phyloP scores from a whole-genome alignment of 31 red algal species.

The Odonthalia washingtoniensis region DNA sequence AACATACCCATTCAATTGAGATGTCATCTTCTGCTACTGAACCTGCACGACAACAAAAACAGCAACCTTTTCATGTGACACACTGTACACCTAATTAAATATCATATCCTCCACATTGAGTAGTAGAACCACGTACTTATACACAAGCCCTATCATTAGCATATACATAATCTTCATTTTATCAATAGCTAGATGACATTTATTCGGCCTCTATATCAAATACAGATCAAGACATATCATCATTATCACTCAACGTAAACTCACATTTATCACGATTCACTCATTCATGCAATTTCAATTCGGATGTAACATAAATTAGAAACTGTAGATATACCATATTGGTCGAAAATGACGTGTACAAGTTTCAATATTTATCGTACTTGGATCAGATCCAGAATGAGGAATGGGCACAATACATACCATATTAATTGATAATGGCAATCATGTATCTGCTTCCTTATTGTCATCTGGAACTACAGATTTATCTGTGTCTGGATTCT shows the following conservation, averaged over 20 bases:
- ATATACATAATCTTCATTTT: background rate
- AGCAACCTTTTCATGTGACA: no score
- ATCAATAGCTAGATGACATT: background rate
- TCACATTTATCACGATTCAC: background rate
- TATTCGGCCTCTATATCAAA: background rate
- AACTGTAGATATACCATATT: background rate
- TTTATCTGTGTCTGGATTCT: slow-evolving; percentile 55
- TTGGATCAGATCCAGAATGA: slow-evolving; percentile 52
- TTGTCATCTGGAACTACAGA: slow-evolving; percentile 71
- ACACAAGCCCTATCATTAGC: background rate
- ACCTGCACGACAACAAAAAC: no score
- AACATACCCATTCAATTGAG: no score
- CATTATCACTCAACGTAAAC: background rate
- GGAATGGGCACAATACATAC: slow-evolving; percentile 68
- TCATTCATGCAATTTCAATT: background rate
- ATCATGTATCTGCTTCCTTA: slow-evolving; percentile 65
- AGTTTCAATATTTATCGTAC: slow-evolving; percentile 71
- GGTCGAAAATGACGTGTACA: background rate
- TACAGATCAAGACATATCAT: background rate
- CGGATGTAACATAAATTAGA: background rate
- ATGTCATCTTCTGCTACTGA: no score
- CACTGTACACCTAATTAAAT: no score
- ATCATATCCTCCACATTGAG: background rate
- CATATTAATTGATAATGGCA: slow-evolving; percentile 63
- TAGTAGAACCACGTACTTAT: background rate